Evolutionary conservation across 257 asterid genomes (phyloP).

Genomic region (Ilex aquifolium): DNA sequence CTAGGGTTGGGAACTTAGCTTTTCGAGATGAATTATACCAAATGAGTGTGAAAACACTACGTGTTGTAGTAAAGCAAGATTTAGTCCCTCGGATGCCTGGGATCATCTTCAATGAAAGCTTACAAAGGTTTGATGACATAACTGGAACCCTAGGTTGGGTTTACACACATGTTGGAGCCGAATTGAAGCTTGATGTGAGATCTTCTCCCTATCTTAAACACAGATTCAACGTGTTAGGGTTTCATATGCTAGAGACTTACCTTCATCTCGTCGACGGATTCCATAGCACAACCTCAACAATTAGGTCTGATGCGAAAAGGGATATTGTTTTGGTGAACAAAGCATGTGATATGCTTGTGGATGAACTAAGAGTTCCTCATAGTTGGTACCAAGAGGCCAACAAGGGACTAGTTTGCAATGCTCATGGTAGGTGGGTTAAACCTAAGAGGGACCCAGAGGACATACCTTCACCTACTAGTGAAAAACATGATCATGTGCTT

Average conservation of each 20-base stretch:
- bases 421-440: constrained; percentile 72
- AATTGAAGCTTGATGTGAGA: constrained; percentile 51
- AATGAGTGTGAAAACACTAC: constrained; percentile 53
- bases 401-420: constrained; percentile 54
- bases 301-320: constrained; percentile 54
- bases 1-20: constrained; percentile 74
- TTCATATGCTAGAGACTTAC: constrained; percentile 72
- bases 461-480: constrained; percentile 45
- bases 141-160: constrained; percentile 80
- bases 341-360: constrained; percentile 66
- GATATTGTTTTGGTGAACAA: constrained; percentile 75
- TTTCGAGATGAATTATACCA: constrained; percentile 67
- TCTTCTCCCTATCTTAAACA: constrained; percentile 52
- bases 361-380: constrained; percentile 60
- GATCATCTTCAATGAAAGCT: constrained; percentile 57
- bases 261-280: constrained; percentile 70
- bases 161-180: constrained; percentile 73
- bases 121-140: constrained; percentile 60
- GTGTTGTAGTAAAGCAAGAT: constrained; percentile 58
- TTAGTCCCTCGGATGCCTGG: constrained; percentile 73
- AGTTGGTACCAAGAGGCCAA: constrained; percentile 66
- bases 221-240: constrained; percentile 51
- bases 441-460: constrained; percentile 65
- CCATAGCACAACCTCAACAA: constrained; percentile 27
- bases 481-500: constrained; percentile 9